These are phyloP conservation scores for Pythium myriotylum DNA, from an alignment of 352 stramenopile genomes.

Conservation along the genomic window DNA sequence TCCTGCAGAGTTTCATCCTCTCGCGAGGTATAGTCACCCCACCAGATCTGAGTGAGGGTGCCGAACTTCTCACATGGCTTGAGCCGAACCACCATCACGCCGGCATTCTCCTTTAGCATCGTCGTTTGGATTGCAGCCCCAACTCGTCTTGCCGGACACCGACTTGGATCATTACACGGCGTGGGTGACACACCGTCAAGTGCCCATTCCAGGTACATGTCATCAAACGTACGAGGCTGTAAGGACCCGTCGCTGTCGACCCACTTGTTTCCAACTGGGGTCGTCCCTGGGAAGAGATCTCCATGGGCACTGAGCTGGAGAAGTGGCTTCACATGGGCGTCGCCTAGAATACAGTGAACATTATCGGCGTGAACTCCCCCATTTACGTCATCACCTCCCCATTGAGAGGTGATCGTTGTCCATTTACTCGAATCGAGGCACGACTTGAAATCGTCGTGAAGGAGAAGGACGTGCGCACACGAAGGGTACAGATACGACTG, in stretches of 20 bases:
- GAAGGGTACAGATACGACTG: constrained; percentile 39
- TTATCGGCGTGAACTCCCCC: constrained; percentile 65
- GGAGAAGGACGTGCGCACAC: constrained; percentile 52
- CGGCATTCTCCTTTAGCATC: constrained; percentile 39
- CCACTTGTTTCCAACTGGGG: constrained; percentile 34
- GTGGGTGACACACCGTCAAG: constrained; percentile 45
- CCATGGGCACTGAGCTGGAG: constrained; percentile 55
- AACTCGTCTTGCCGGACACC: constrained; percentile 51
- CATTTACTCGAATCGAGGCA: constrained; percentile 53
- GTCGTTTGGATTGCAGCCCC: constrained; percentile 55
- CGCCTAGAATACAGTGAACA: constrained; percentile 41
- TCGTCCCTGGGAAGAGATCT: constrained; percentile 42
- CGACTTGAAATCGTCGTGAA: constrained; percentile 55
- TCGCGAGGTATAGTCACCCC: constrained; percentile 42
- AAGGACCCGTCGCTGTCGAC: constrained; percentile 18
- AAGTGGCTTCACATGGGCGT: constrained; percentile 33
- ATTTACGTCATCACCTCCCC: constrained; percentile 58
- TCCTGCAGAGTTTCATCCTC: constrained; percentile 25
- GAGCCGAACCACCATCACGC: constrained; percentile 50
- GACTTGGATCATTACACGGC: constrained; percentile 42
- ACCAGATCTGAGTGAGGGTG: constrained; percentile 67
- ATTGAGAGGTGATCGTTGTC: constrained; percentile 49
- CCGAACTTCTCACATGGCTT: constrained; percentile 58
- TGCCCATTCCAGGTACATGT: constrained; percentile 55
- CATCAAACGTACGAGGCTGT: constrained; percentile 36